phyloP scores from a whole-genome alignment of 1,284 basidiomycete species.

The Apiotrichum sp. region DNA sequence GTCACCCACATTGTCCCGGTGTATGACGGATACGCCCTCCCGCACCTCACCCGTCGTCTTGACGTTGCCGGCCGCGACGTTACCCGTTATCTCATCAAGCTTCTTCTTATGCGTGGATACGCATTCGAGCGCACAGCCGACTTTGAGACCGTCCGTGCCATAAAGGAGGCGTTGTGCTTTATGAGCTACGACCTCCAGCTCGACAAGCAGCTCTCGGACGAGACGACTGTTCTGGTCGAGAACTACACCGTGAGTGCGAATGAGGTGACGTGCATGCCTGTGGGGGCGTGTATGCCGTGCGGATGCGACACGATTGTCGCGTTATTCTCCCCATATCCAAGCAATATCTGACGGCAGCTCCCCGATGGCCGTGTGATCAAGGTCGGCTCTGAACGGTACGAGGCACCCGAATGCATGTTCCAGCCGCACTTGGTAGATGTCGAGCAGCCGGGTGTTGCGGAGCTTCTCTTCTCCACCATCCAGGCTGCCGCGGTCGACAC shows the following conservation, averaged over 20 bases:
- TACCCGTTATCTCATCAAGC: constrained; percentile 96
- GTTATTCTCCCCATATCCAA: too few species aligned
- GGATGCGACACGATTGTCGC: too few species aligned
- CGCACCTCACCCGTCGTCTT: constrained; percentile 86
- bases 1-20: constrained; percentile 99
- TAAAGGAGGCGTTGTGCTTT: constrained; percentile 98
- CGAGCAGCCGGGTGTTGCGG: constrained; percentile 94
- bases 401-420: constrained; percentile 99
- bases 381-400: constrained; percentile 97
- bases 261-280: not conserved
- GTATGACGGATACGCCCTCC: constrained; percentile 92
- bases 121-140: constrained; percentile 99
- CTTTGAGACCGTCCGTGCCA: constrained; percentile 96
- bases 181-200: constrained; percentile 94
- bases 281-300: too few species aligned
- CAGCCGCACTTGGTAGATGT: constrained; percentile 97
- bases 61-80: constrained; percentile 98
- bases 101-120: constrained; percentile 95
- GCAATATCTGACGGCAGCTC: constrained; percentile 53
- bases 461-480: constrained; percentile 95
- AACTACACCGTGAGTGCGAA: constrained; percentile 72
- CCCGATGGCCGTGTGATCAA: constrained; percentile 96
- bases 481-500: constrained; percentile 87
- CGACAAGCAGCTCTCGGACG: constrained; percentile 88
- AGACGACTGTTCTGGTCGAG: constrained; percentile 94